phyloP scores from a whole-genome alignment of 352 stramenopile species.

The Phytophthora citrophthora region DNA sequence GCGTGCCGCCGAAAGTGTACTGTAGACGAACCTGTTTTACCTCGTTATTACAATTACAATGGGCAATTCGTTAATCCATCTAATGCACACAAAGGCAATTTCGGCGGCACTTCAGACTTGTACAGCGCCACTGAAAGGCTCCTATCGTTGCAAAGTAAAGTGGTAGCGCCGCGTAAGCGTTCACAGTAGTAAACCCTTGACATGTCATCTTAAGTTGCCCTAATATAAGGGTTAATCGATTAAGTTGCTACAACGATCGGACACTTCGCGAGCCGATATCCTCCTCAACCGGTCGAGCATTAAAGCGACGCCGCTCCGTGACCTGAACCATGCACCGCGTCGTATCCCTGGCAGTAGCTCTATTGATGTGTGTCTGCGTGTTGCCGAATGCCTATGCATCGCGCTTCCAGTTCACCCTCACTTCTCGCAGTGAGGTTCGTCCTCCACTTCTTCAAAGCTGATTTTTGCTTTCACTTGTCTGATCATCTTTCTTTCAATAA shows the following conservation, averaged over 20 bases:
- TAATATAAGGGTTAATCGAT: not conserved
- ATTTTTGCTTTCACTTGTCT: not conserved
- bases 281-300: slow-evolving; percentile 15
- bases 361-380: slow-evolving; percentile 26
- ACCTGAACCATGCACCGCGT: not conserved
- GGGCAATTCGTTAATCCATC: too few species aligned
- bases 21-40: too few species aligned
- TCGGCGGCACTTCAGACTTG: too few species aligned
- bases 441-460: not conserved
- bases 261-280: slow-evolving; percentile 21
- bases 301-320: not conserved
- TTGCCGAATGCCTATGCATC: slow-evolving; percentile 29
- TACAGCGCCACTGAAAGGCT: too few species aligned
- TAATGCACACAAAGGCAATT: too few species aligned
- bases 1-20: too few species aligned
- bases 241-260: slow-evolving; percentile 7
- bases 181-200: too few species aligned
- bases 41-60: too few species aligned
- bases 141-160: too few species aligned
- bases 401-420: slow-evolving; percentile 58
- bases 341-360: slow-evolving; percentile 3
- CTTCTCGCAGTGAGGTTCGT: slow-evolving; percentile 46
- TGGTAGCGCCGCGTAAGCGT: too few species aligned
- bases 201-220: slow-evolving; percentile 8
- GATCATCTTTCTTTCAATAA: slow-evolving; percentile 7